phyloP scores from a whole-genome alignment of 306 rosid species.

The Dryas drummondii region DNA sequence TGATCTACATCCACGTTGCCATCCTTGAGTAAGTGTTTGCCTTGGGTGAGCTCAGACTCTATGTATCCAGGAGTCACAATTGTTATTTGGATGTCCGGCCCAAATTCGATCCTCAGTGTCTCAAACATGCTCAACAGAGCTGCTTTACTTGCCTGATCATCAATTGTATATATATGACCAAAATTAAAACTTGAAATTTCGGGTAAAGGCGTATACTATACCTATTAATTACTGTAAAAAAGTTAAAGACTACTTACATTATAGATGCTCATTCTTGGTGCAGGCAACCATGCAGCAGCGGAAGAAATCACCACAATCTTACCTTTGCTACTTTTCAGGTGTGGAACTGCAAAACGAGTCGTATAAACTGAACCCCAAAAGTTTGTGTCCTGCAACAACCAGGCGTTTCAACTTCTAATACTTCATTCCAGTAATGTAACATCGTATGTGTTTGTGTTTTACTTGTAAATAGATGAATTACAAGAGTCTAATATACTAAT shows the following conservation, averaged over 20 bases:
- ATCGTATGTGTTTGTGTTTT: no score
- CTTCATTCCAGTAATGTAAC: no score
- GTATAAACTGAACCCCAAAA: slow-evolving; percentile 75
- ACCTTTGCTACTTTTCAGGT: slow-evolving; percentile 51
- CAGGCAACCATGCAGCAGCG: slow-evolving; percentile 57
- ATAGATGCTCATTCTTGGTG: slow-evolving; percentile 54
- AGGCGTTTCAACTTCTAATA: not conserved
- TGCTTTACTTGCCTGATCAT: slow-evolving; percentile 66
- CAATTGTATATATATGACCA: not conserved
- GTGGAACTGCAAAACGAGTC: slow-evolving; percentile 52
- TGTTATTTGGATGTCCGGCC: slow-evolving; percentile 49
- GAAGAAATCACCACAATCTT: slow-evolving; percentile 65
- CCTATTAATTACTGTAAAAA: no score
- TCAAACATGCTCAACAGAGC: slow-evolving; percentile 51
- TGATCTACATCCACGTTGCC: slow-evolving; percentile 44
- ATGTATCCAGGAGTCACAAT: slow-evolving; percentile 60
- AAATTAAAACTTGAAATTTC: not conserved
- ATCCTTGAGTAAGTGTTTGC: slow-evolving; percentile 36
- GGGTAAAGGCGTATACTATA: no score
- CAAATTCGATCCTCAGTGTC: slow-evolving; percentile 58
- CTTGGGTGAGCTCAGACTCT: slow-evolving; percentile 47
- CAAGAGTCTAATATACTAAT: no score
- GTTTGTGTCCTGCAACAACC: slow-evolving; percentile 52
- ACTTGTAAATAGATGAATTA: no score
- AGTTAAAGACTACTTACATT: slow-evolving; percentile 27